These are phyloP conservation scores for Sordariomycetes sp. DNA, from an alignment of 2,329 filamentous ascomycete species.

Conservation along the genomic window DNA sequence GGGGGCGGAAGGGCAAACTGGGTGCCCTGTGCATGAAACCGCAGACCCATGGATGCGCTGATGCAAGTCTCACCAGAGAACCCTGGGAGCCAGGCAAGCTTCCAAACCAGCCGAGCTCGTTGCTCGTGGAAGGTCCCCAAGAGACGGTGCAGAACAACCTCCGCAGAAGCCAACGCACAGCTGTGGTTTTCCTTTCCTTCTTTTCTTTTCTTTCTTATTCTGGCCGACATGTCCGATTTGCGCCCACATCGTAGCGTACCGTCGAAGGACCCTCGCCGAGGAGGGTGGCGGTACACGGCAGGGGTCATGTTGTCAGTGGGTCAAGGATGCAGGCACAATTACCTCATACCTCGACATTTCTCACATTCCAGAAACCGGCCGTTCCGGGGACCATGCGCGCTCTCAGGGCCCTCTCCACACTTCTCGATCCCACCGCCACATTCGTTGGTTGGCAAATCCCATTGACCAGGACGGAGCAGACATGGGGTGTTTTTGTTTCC, in stretches of 20 bases:
- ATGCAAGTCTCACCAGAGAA: background rate
- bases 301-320: background rate
- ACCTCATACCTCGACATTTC: background rate
- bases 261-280: too few species aligned
- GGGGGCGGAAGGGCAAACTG: background rate
- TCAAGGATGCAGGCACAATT: background rate
- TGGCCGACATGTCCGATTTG: too few species aligned
- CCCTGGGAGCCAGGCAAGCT: background rate
- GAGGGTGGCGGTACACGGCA: background rate
- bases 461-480: too few species aligned
- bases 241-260: too few species aligned
- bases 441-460: background rate
- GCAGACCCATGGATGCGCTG: slow-evolving; percentile 1
- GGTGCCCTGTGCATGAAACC: slow-evolving; percentile 3
- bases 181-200: background rate
- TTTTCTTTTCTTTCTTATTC: too few species aligned
- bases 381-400: background rate
- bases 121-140: background rate
- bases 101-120: background rate
- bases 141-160: background rate
- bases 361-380: background rate
- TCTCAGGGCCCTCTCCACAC: background rate
- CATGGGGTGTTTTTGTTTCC: too few species aligned
- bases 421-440: background rate
- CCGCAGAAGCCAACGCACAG: background rate